Conservation (phyloP, 805 yeast genomes). For the Maudiozyma pseudohumilis region DNA sequence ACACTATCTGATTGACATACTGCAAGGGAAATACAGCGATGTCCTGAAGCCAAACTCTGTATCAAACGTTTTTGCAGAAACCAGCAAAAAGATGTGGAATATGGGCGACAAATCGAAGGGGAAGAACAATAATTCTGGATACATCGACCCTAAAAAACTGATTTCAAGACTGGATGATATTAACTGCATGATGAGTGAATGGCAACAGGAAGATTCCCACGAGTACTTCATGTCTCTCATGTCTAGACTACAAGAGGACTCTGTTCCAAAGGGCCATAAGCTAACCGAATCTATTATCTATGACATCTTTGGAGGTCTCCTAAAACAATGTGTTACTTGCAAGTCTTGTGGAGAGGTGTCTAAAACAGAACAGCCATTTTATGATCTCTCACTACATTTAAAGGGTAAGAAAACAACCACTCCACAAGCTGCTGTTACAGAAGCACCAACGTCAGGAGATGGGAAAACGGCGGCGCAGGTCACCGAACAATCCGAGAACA, state of each 20-base stretch:
- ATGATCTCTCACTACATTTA: slow-evolving; percentile 80
- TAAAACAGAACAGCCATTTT: slow-evolving; percentile 84
- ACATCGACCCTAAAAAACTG: slow-evolving; percentile 66
- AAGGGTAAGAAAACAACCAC: slow-evolving; percentile 36
- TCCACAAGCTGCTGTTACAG: too few species aligned
- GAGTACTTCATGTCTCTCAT: slow-evolving; percentile 91
- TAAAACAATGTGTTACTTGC: slow-evolving; percentile 80
- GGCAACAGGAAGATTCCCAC: slow-evolving; percentile 98
- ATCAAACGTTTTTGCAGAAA: slow-evolving; percentile 55
- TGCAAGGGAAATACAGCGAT: slow-evolving; percentile 40
- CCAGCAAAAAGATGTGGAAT: slow-evolving; percentile 60
- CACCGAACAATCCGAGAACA: not conserved
- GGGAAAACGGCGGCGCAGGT: not conserved
- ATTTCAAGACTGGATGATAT: slow-evolving; percentile 68
- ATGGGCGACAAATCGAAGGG: slow-evolving; percentile 33
- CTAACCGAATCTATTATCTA: slow-evolving; percentile 72
- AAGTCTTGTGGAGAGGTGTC: slow-evolving; percentile 72
- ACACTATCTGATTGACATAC: slow-evolving; percentile 65
- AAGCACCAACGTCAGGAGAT: too few species aligned
- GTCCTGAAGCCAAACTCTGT: slow-evolving; percentile 48
- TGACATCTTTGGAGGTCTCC: slow-evolving; percentile 88
- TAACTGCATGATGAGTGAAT: slow-evolving; percentile 91
- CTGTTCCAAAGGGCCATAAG: slow-evolving; percentile 83
- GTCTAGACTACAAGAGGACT: slow-evolving; percentile 82
- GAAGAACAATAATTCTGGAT: slow-evolving; percentile 26